A percentile compares a stretch with the other conserved stretches of the same genome.
These are phyloP conservation scores for Piloderma croceum DNA, from an alignment of 768 basidiomycete species.

Conservation along the genomic window DNA sequence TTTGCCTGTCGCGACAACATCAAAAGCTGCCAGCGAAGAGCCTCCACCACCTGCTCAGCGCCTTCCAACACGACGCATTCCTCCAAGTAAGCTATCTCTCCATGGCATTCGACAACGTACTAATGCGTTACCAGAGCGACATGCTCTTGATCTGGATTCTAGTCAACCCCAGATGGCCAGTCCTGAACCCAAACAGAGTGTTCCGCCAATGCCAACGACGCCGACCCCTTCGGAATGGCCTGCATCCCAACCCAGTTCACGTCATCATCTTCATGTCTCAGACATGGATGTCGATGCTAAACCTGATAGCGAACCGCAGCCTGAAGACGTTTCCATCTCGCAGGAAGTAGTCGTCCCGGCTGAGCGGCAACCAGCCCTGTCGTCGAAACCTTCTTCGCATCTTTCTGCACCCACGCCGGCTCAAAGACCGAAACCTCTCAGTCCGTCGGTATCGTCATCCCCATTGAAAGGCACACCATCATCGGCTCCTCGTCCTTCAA, in stretches of 20 bases:
- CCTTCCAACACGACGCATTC: neutral
- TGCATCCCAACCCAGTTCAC: neutral
- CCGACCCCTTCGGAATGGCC: neutral
- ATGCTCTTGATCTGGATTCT: neutral
- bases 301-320: neutral
- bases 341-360: neutral
- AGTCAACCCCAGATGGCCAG: neutral
- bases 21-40: neutral
- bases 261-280: neutral
- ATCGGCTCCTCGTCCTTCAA: neutral
- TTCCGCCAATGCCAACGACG: neutral
- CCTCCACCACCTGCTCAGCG: neutral
- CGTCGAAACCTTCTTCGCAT: conserved; percentile 15
- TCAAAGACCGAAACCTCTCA: conserved; percentile 17
- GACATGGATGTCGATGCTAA: neutral
- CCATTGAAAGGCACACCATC: neutral
- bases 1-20: neutral
- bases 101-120: neutral
- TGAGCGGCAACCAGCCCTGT: conserved; percentile 6
- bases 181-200: neutral
- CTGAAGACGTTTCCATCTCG: neutral
- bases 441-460: neutral
- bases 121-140: neutral
- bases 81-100: neutral
- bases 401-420: conserved; percentile 31